Base-by-base conservation (phyloP, 257 asterid species). In the Mitragyna speciosa region DNA sequence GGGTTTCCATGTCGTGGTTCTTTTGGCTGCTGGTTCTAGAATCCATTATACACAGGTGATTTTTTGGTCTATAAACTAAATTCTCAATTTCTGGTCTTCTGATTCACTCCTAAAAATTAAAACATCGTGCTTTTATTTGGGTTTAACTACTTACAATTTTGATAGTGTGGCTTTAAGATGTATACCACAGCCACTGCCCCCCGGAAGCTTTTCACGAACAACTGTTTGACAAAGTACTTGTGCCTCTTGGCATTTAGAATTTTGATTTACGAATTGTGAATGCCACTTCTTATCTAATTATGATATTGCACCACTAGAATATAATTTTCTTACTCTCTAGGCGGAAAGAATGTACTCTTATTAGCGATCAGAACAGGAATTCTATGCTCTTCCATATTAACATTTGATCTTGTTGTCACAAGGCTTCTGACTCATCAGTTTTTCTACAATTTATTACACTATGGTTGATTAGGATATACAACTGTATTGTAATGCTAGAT, bases 101-200 rank as follows among this genome's bases (percentile, higher is more conserved):
- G 49, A 9, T 41, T 66, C 70, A n/a, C 47, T 54, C 48, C 65
- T 14, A 6, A 19, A 43, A 64, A 33, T 26, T 58, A 12, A 22
- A 28, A 51, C 41, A 56, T 77, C 48, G 0, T 48, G 49, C 49
- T 30, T 66, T 65, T 39, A 78, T 83, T 74, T 83, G 17, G 52
- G 75, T 72, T 39, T 65, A 65, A 47, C 33, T 76, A n/a, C 63
- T 74, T 71, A 14, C 74, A 72, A 30, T 39, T 26, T 61, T 78
- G 78, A 17, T 94, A 95, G 99, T 95, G 99, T 85, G 99, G 98
- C 72, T 95, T 95, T 87, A 95, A 95, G 89, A 95, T 95, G 99
- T 95, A 93, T 82, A 93, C 97, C 30, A 89, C 97, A 89, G 91
- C 98, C 87, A 98, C 99, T 79, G 98, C 97, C n/a, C n/a, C n/a